Evolutionary conservation across 352 stramenopile species (phyloP), one percentile per base, ranked within the genome.

Genomic region (Phytophthora pseudosyringae): DNA sequence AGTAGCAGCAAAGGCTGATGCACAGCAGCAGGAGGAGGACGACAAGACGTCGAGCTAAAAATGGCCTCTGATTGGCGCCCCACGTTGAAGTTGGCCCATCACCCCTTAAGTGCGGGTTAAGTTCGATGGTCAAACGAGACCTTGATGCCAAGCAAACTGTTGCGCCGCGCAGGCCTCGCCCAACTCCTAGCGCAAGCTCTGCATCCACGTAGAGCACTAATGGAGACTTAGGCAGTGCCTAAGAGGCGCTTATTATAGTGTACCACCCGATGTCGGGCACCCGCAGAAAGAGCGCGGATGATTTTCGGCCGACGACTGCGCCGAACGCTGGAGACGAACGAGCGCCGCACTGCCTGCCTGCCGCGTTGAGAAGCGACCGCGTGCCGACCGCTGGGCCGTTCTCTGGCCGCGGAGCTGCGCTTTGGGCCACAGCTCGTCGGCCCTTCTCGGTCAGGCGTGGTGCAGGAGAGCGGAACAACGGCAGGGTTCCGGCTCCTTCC

Each of bases 381-480:
- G 21, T 21, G 21, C 21, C n/a, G 16, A 54, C 35, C 18, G 47
- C 31, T 18, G 38, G 32, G 33, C 32, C 50, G 25, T 39, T 50
- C 21, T 64, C n/a, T 55, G 31, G 18, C 10, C 40, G 29, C 25
- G 31, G 18, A 45, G 50, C 59, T 61, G 49, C 44, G 29, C 29
- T 38, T n/a, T 33, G 32, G 35, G 29, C 35, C 43, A 56, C 48
- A 62, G 32, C 56, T 53, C 50, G 57, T 62, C 51, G 57, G 56
- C 46, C 47, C 47, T 70, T 65, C 48, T 70, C 39, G 44, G 25
- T 32, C 44, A 57, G 44, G 31, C n/a, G 55, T 48, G 45, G 54
- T 59, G 55, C 63, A 62, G 32, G 64, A 71, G 55, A 68, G 63
- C 64, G 64, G 64, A 62, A 47, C 56, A 62, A 63, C 29, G 52